These are phyloP conservation scores for Moelleriella libera DNA, from an alignment of 2,329 filamentous ascomycete genomes.

Conservation along the genomic window DNA sequence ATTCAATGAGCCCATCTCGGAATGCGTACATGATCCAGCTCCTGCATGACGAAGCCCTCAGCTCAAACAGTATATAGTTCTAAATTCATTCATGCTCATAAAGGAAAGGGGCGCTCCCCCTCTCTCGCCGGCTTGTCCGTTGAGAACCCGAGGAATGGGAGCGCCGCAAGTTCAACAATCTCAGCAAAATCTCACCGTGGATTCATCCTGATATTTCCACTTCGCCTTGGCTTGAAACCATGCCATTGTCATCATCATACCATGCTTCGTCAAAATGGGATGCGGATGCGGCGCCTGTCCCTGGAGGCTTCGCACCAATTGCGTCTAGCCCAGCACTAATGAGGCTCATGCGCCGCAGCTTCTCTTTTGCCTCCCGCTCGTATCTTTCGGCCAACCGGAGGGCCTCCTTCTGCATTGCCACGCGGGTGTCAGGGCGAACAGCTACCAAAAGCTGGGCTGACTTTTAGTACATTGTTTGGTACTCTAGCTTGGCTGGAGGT, in stretches of 20 bases:
- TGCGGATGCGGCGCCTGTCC: slow-evolving; percentile 2
- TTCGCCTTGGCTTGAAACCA: neutral
- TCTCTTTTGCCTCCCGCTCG: slow-evolving; percentile 59
- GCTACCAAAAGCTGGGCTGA: slow-evolving; percentile 52
- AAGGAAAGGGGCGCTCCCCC: no score
- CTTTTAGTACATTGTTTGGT: neutral
- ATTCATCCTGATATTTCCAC: neutral
- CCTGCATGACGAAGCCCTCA: no score
- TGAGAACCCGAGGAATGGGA: no score
- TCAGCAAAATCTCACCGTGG: no score
- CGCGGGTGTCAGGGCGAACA: slow-evolving; percentile 50
- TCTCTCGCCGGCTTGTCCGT: no score
- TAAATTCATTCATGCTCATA: no score
- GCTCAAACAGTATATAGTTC: no score
- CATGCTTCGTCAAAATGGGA: slow-evolving; percentile 16
- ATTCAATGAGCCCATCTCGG: no score
- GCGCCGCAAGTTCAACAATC: no score
- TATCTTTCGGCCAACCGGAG: slow-evolving; percentile 57
- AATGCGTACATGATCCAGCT: no score
- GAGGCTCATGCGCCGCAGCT: slow-evolving; percentile 66
- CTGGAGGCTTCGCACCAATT: slow-evolving; percentile 9
- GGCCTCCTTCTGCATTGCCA: slow-evolving; percentile 54
- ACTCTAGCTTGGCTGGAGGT: neutral
- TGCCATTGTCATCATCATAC: slow-evolving; percentile 15
- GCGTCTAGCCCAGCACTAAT: slow-evolving; percentile 63